These are phyloP conservation scores for Leishmania guyanensis DNA, from an alignment of 208 protist genomes.

Conservation along the genomic window DNA sequence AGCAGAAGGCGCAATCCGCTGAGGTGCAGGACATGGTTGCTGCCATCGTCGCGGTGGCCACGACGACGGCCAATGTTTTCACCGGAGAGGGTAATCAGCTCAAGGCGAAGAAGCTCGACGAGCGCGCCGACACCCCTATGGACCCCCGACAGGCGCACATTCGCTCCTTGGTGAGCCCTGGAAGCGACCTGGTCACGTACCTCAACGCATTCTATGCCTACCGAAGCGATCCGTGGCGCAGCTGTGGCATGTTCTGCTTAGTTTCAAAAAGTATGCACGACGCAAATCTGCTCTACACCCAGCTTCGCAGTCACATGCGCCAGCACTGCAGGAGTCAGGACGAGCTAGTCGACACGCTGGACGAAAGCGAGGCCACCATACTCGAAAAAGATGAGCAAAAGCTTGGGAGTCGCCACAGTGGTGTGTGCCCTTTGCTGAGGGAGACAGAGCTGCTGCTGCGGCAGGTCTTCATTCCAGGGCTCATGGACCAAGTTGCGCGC, in stretches of 20 bases:
- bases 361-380: conserved; percentile 51
- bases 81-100: conserved; percentile 80
- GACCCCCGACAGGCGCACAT: conserved; percentile 52
- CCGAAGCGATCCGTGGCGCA: conserved; percentile 31
- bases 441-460: conserved; percentile 73
- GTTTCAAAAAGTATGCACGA: conserved; percentile 89
- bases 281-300: conserved; percentile 61
- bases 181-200: conserved; percentile 88
- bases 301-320: conserved; percentile 52
- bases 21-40: conserved; percentile 43
- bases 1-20: conserved; percentile 9
- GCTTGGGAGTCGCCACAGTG: background rate
- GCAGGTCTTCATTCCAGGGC: conserved; percentile 84
- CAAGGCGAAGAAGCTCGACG: conserved; percentile 60
- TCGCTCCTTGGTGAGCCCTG: conserved; percentile 67
- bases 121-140: conserved; percentile 23
- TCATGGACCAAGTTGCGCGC: conserved; percentile 89
- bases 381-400: conserved; percentile 4
- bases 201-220: conserved; percentile 78
- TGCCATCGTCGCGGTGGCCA: conserved; percentile 63
- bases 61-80: conserved; percentile 87
- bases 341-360: conserved; percentile 68
- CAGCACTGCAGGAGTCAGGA: conserved; percentile 29
- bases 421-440: conserved; percentile 19
- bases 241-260: conserved; percentile 69